phyloP scores from a whole-genome alignment of 192 early-diverging fungal genomes.

The Coemansia sp. region DNA sequence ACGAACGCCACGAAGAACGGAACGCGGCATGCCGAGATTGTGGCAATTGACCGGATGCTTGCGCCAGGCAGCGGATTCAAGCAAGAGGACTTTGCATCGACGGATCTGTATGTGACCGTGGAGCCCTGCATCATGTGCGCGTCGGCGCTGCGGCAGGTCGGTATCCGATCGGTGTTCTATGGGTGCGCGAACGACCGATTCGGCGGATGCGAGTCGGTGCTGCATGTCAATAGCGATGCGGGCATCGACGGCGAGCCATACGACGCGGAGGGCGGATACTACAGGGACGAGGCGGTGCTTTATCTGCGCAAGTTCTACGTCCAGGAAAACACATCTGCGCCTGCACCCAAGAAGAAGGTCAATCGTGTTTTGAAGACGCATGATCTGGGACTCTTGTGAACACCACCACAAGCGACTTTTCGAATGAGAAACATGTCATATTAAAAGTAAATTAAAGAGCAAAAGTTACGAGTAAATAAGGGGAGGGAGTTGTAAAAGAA shows the following conservation, averaged over 20 bases:
- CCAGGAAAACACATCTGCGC: constrained; percentile 83
- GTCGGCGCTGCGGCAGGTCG: constrained; percentile 79
- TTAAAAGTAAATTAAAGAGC: background rate
- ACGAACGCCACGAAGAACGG: constrained; percentile 89
- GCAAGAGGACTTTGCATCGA: constrained; percentile 52
- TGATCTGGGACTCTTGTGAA: constrained; percentile 10
- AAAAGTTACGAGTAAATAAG: background rate
- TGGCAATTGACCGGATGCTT: constrained; percentile 84
- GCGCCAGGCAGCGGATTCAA: constrained; percentile 23
- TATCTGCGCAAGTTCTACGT: constrained; percentile 91
- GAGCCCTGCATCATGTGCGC: constrained; percentile 99
- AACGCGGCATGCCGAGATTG: constrained; percentile 93
- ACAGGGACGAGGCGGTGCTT: constrained; percentile 80
- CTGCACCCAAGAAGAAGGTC: constrained; percentile 85
- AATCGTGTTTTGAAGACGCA: constrained; percentile 79
- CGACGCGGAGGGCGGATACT: constrained; percentile 68
- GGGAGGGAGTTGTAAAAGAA: background rate
- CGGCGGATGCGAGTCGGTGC: constrained; percentile 94
- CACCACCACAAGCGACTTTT: too few relatives aligned
- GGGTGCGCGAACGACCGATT: constrained; percentile 95
- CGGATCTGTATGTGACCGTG: constrained; percentile 92
- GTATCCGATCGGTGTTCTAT: constrained; percentile 84
- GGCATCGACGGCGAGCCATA: constrained; percentile 56
- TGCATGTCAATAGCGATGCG: constrained; percentile 66
- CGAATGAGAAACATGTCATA: background rate